A percentile compares a stretch with the other conserved stretches of the same genome.
These are phyloP conservation scores for Botrytis squamosa DNA, from an alignment of 2,329 filamentous ascomycete species.

Conservation along the genomic window DNA sequence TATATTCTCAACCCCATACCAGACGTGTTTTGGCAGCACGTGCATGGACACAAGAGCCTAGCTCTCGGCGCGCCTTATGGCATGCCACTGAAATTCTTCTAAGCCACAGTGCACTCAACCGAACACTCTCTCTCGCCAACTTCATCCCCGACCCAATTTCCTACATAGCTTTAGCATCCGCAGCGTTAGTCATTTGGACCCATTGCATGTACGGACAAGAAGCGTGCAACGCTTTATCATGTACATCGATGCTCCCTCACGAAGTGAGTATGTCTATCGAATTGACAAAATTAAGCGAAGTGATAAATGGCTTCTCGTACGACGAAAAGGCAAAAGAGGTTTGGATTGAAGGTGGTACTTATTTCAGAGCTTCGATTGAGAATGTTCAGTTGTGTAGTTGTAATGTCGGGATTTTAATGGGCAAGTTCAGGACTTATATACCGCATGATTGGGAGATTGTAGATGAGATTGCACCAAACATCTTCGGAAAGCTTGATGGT, in stretches of 20 bases:
- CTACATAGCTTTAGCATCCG: constrained; percentile 39
- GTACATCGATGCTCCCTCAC: background rate
- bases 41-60: constrained; percentile 38
- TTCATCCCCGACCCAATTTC: constrained; percentile 39
- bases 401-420: constrained; percentile 29
- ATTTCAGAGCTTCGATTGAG: constrained; percentile 31
- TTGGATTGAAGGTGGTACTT: constrained; percentile 30
- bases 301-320: background rate
- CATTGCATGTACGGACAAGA: constrained; percentile 39
- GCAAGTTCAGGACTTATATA: constrained; percentile 24
- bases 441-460: constrained; percentile 27
- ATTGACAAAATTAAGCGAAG: constrained; percentile 31
- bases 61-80: constrained; percentile 39
- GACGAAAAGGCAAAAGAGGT: constrained; percentile 26
- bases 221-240: constrained; percentile 31
- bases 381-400: constrained; percentile 40
- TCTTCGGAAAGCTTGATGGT: constrained; percentile 20
- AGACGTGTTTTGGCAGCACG: constrained; percentile 30
- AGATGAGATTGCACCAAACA: constrained; percentile 26
- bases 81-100: constrained; percentile 41
- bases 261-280: constrained; percentile 29
- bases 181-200: constrained; percentile 41
- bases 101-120: constrained; percentile 24
- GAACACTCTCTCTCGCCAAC: constrained; percentile 8
- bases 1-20: constrained; percentile 24